These are phyloP conservation scores for Drosera spatulata DNA, from an alignment of 179 eudicot species.

Conservation along the genomic window DNA sequence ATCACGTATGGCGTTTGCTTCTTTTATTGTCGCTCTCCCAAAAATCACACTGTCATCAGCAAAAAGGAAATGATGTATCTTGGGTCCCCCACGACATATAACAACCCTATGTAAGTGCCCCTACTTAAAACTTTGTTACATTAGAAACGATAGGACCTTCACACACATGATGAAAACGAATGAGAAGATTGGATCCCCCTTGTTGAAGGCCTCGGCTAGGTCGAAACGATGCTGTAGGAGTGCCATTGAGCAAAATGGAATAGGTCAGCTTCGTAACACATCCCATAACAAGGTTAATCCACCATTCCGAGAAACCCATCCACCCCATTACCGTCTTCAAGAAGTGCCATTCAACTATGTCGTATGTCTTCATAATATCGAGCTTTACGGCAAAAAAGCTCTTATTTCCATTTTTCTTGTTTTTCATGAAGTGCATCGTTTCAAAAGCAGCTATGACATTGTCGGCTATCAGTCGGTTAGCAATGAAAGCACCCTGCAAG, in stretches of 20 bases:
- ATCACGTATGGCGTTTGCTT: too few relatives aligned
- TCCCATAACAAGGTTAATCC: background rate
- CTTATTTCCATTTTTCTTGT: too few relatives aligned
- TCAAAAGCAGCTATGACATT: background rate
- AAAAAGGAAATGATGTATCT: too few relatives aligned
- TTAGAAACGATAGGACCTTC: too few relatives aligned
- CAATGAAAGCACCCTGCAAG: background rate
- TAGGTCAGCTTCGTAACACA: background rate
- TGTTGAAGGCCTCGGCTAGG: background rate
- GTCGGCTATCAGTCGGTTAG: background rate
- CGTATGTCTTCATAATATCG: too few relatives aligned
- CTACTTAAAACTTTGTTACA: background rate
- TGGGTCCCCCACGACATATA: too few relatives aligned
- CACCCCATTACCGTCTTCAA: background rate
- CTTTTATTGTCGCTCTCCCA: too few relatives aligned
- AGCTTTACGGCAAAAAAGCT: background rate
- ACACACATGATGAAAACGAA: background rate
- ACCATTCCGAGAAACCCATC: background rate
- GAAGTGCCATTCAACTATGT: background rate
- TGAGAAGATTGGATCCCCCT: background rate
- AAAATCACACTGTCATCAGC: too few relatives aligned
- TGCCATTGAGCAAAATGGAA: background rate
- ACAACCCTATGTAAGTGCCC: background rate
- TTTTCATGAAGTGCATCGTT: background rate
- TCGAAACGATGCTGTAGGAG: background rate